phyloP scores from a whole-genome alignment of 202 grass and related monocot species.

The Saccharum hybrid region DNA sequence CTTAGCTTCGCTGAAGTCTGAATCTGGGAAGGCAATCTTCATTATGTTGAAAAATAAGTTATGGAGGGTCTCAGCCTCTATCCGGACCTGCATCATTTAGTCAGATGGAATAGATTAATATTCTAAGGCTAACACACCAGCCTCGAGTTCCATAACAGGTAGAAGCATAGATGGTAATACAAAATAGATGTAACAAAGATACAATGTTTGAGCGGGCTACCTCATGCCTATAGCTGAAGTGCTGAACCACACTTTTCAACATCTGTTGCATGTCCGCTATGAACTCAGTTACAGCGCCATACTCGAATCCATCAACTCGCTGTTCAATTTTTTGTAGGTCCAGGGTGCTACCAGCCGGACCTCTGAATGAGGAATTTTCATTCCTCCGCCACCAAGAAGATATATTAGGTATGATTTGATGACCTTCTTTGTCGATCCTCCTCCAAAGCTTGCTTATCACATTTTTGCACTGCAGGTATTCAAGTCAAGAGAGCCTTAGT shows the following conservation, averaged over 20 bases:
- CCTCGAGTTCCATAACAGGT: background rate
- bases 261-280: slow-evolving; percentile 91
- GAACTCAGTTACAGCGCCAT: slow-evolving; percentile 72
- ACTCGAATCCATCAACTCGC: slow-evolving; percentile 87
- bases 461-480: slow-evolving; percentile 85
- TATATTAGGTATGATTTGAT: slow-evolving; percentile 79
- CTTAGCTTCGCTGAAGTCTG: slow-evolving; percentile 82
- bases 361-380: slow-evolving; percentile 72
- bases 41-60: slow-evolving; percentile 92
- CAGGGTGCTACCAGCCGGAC: slow-evolving; percentile 58
- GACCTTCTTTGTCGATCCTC: slow-evolving; percentile 87
- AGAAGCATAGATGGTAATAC: background rate
- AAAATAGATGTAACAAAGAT: slow-evolving; percentile 17
- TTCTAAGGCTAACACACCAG: background rate
- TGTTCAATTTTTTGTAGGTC: slow-evolving; percentile 89
- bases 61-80: slow-evolving; percentile 84
- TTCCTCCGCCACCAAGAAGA: slow-evolving; percentile 92
- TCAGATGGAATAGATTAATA: slow-evolving; percentile 31
- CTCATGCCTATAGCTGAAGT: slow-evolving; percentile 73
- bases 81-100: slow-evolving; percentile 59
- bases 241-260: slow-evolving; percentile 87
- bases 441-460: slow-evolving; percentile 98
- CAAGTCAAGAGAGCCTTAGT: slow-evolving; percentile 12
- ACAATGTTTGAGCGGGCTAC: slow-evolving; percentile 34
- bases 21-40: slow-evolving; percentile 99